phyloP scores from a whole-genome alignment of 306 rosid genomes.

The Urtica urens region DNA sequence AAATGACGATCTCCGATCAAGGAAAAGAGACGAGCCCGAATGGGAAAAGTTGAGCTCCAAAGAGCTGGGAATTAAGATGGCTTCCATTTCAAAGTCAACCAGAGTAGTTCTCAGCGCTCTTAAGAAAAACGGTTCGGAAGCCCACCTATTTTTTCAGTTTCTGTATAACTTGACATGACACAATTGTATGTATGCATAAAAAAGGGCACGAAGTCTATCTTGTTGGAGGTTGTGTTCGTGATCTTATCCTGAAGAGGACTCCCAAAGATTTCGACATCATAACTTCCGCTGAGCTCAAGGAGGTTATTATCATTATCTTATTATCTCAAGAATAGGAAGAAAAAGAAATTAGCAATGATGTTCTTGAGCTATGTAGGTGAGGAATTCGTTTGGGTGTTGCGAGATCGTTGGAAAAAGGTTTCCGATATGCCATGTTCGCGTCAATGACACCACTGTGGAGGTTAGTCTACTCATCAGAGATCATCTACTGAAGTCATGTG shows the following conservation, averaged over 20 bases:
- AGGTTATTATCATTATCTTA: slow-evolving; percentile 20
- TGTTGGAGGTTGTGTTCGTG: slow-evolving; percentile 44
- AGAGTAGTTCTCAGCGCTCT: slow-evolving; percentile 19
- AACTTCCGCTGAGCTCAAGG: slow-evolving; percentile 27
- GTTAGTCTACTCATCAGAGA: slow-evolving; percentile 10
- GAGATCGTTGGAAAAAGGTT: slow-evolving; percentile 24
- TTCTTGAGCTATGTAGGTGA: slow-evolving; percentile 14
- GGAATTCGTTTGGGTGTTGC: slow-evolving; percentile 15
- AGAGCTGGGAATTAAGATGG: slow-evolving; percentile 26
- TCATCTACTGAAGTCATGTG: no score
- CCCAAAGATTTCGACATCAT: slow-evolving; percentile 34
- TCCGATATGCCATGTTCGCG: slow-evolving; percentile 28
- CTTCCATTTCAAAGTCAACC: slow-evolving; percentile 25
- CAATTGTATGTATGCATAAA: neutral
- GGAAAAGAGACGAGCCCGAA: slow-evolving; percentile 12
- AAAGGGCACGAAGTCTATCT: slow-evolving; percentile 33
- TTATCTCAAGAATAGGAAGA: neutral
- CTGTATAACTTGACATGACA: neutral
- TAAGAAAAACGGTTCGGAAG: slow-evolving; percentile 13
- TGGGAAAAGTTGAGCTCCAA: slow-evolving; percentile 24
- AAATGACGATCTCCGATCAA: no score
- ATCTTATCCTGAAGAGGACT: slow-evolving; percentile 30
- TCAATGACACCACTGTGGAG: slow-evolving; percentile 20
- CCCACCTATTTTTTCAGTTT: neutral
- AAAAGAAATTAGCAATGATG: no score